Conservation (phyloP, 768 basidiomycete genomes). For the Hericium rajendrae region DNA sequence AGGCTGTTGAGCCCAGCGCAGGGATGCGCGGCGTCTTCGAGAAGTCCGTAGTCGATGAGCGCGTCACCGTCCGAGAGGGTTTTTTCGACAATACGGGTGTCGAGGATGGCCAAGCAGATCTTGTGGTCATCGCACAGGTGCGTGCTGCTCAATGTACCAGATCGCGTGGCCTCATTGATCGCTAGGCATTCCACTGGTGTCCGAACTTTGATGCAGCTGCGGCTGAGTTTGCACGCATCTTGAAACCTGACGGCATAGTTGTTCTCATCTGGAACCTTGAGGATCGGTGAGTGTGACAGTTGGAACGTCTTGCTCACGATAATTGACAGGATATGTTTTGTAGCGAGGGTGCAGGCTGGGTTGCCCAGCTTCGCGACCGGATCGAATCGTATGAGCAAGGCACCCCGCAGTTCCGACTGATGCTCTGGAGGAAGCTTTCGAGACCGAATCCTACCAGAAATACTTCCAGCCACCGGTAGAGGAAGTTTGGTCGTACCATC, state of each 20-base stretch:
- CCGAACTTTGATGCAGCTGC: constrained; percentile 66
- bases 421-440: constrained; percentile 67
- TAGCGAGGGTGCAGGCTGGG: constrained; percentile 62
- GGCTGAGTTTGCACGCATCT: constrained; percentile 67
- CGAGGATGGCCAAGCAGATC: constrained; percentile 61
- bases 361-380: constrained; percentile 57
- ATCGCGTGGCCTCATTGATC: constrained; percentile 5
- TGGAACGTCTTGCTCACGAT: not conserved
- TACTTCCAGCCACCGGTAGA: constrained; percentile 55
- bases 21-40: constrained; percentile 78
- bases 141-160: not conserved
- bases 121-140: constrained; percentile 73
- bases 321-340: not conserved
- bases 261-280: constrained; percentile 90
- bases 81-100: constrained; percentile 60
- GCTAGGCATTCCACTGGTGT: constrained; percentile 90
- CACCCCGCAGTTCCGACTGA: constrained; percentile 75
- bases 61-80: constrained; percentile 49
- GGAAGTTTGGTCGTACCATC: constrained; percentile 40
- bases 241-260: constrained; percentile 65
- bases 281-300: constrained; percentile 40
- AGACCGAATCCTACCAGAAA: constrained; percentile 47
- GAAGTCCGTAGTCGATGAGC: constrained; percentile 42
- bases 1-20: constrained; percentile 73
- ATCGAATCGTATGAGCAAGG: constrained; percentile 62